phyloP scores from a whole-genome alignment of 192 early-diverging fungal genomes.

The Coemansia sp. region DNA sequence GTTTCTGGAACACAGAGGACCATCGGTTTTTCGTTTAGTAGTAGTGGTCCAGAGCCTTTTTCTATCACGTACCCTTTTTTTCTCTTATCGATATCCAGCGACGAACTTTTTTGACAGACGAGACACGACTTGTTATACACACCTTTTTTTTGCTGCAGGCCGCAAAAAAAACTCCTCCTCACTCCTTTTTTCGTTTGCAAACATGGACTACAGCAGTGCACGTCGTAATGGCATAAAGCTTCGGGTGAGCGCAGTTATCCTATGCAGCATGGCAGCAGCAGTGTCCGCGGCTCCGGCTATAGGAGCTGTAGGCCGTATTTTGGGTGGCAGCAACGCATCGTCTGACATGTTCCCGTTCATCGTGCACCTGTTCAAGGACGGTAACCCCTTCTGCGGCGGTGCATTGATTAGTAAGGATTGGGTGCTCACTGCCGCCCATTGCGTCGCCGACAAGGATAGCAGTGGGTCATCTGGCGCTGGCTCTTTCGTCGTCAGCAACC shows the following conservation, averaged over 20 bases:
- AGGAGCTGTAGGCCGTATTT: constrained; percentile 20
- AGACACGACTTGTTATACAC: not conserved
- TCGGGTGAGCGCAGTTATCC: not conserved
- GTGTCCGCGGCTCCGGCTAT: not conserved
- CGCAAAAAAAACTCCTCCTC: not conserved
- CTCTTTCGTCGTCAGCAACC: constrained; percentile 11
- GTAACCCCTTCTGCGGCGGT: constrained; percentile 43
- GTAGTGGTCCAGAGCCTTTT: not conserved
- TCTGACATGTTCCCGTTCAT: constrained; percentile 44
- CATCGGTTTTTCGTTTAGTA: not conserved
- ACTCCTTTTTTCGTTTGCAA: not conserved
- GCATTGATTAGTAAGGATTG: constrained; percentile 43
- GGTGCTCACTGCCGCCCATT: constrained; percentile 57
- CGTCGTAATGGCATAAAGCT: not conserved
- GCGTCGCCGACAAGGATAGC: constrained; percentile 26
- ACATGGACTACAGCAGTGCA: not conserved
- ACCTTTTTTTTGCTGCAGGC: not conserved
- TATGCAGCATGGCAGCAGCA: constrained; percentile 12
- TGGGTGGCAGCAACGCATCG: constrained; percentile 40
- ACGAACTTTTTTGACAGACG: not conserved
- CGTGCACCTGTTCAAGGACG: constrained; percentile 48
- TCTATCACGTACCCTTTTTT: not conserved
- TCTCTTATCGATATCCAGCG: not conserved
- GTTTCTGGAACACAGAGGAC: not conserved
- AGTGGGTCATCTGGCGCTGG: constrained; percentile 23